Conservation (phyloP, 2,329 filamentous ascomycete genomes). For the Fusarium sp. region DNA sequence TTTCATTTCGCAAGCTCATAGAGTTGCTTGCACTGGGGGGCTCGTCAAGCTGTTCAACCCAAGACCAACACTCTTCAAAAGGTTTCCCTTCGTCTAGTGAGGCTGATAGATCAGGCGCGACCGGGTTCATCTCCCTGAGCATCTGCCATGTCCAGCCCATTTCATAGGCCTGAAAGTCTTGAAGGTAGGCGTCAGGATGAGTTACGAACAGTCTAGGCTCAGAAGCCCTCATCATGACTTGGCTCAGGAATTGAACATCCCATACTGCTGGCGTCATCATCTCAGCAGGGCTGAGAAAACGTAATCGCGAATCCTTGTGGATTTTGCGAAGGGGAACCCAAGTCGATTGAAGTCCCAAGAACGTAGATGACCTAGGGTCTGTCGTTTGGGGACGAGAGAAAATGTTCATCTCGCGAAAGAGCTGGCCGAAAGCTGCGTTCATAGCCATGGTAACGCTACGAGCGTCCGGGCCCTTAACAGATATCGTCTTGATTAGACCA, state of each 20-base stretch:
- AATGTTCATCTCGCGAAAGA: conserved; percentile 62
- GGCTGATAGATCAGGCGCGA: conserved; percentile 61
- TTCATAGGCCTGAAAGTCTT: conserved; percentile 67
- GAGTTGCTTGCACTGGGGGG: conserved; percentile 60
- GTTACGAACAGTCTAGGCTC: conserved; percentile 80
- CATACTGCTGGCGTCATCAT: conserved; percentile 80
- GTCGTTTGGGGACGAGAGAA: conserved; percentile 46
- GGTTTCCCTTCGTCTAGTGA: conserved; percentile 58
- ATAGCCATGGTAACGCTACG: conserved; percentile 76
- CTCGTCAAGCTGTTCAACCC: conserved; percentile 73
- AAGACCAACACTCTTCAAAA: conserved; percentile 73
- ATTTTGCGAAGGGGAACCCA: conserved; percentile 84
- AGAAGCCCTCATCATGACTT: conserved; percentile 79
- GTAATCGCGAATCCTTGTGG: conserved; percentile 77
- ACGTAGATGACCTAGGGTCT: conserved; percentile 54
- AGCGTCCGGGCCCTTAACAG: conserved; percentile 72
- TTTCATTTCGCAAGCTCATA: conserved; percentile 57
- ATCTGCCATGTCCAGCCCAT: conserved; percentile 78
- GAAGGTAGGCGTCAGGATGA: conserved; percentile 79
- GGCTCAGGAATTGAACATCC: conserved; percentile 77
- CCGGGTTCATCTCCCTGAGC: conserved; percentile 71
- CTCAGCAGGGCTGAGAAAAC: conserved; percentile 77
- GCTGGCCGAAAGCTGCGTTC: conserved; percentile 69
- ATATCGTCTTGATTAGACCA: conserved; percentile 75
- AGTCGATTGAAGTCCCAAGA: conserved; percentile 72